Conservation (phyloP, 805 yeast genomes). For the Priceomyces medius region DNA sequence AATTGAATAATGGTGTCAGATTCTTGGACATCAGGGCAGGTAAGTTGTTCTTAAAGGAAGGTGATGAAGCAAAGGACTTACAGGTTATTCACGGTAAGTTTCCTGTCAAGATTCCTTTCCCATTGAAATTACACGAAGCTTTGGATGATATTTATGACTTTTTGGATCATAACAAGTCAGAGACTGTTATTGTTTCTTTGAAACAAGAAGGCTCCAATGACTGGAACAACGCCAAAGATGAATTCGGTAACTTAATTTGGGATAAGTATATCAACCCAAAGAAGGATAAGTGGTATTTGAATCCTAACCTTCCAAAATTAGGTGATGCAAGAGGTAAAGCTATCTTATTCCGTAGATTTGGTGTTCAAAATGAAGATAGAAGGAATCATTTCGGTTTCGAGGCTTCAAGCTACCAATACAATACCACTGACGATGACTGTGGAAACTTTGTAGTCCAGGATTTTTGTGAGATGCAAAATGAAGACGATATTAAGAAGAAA, state of each 20-base stretch:
- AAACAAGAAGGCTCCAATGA: constrained; percentile 72
- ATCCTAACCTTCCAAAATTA: constrained; percentile 53
- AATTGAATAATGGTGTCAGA: constrained; percentile 71
- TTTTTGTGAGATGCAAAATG: constrained; percentile 60
- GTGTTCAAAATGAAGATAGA: constrained; percentile 49
- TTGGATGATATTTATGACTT: constrained; percentile 61
- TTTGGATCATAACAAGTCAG: constrained; percentile 51
- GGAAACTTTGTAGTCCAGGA: constrained; percentile 68
- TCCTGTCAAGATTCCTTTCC: constrained; percentile 63
- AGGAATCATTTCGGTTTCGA: constrained; percentile 58
- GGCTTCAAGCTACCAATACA: constrained; percentile 65
- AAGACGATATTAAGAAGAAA: constrained; percentile 56
- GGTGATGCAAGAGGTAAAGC: constrained; percentile 67
- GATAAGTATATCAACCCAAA: constrained; percentile 50
- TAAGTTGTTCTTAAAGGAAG: constrained; percentile 52
- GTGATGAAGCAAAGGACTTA: constrained; percentile 51
- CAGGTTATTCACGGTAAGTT: constrained; percentile 74
- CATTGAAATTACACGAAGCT: constrained; percentile 50
- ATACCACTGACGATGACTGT: constrained; percentile 63
- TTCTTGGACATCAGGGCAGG: constrained; percentile 70
- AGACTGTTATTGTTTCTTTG: constrained; percentile 63
- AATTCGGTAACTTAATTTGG: constrained; percentile 63
- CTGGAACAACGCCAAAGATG: constrained; percentile 64
- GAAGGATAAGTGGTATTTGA: constrained; percentile 60
- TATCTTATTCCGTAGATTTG: constrained; percentile 67